Conservation (phyloP, 2,329 filamentous ascomycete genomes). For the Beauveria pseudobassiana region DNA sequence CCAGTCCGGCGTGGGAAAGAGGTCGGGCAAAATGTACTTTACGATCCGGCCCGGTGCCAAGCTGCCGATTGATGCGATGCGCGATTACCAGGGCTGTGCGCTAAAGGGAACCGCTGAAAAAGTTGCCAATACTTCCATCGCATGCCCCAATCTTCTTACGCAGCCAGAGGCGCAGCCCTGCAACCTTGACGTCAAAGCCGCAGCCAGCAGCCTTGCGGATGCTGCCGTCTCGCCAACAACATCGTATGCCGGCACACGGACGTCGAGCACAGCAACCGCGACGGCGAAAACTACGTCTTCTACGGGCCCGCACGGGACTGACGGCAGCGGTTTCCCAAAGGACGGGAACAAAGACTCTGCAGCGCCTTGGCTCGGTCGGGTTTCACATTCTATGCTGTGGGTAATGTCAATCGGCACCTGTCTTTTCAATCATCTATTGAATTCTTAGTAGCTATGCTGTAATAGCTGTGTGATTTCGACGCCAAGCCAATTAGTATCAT, state of each 20-base stretch:
- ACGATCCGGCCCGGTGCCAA: background rate
- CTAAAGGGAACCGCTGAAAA: background rate
- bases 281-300: background rate
- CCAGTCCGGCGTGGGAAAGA: slow-evolving; percentile 2
- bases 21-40: slow-evolving; percentile 5
- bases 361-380: background rate
- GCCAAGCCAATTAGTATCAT: background rate
- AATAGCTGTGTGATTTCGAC: background rate
- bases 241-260: background rate
- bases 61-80: slow-evolving; percentile 9
- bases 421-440: background rate
- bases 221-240: slow-evolving; percentile 1
- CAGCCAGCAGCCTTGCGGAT: slow-evolving; percentile 3
- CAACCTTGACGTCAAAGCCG: slow-evolving; percentile 5
- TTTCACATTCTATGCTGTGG: background rate
- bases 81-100: slow-evolving; percentile 7
- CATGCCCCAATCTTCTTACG: slow-evolving; percentile 3
- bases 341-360: background rate
- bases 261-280: background rate
- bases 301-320: background rate
- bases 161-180: slow-evolving; percentile 8
- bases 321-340: background rate
- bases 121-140: background rate
- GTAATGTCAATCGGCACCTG: background rate
- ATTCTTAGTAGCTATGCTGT: background rate